Conservation (phyloP, 768 basidiomycete genomes). For the Termitomyces sp. region DNA sequence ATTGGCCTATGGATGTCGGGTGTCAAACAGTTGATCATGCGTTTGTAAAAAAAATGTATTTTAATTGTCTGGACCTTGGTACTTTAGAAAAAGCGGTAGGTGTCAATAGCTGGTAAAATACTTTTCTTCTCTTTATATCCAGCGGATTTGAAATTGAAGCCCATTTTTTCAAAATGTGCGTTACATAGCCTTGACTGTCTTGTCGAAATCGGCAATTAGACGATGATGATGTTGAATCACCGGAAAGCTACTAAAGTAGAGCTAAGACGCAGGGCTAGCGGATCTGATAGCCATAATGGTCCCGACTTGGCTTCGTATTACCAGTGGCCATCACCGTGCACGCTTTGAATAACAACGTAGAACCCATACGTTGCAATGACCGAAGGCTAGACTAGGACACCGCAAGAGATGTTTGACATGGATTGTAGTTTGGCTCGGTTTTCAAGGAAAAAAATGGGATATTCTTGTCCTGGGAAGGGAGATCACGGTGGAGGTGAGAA, state of each 20-base stretch:
- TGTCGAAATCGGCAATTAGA: neutral
- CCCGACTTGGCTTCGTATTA: too few species aligned
- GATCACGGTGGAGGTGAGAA: neutral
- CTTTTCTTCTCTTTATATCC: neutral
- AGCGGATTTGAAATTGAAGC: neutral
- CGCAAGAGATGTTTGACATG: neutral
- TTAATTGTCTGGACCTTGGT: neutral
- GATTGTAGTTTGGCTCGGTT: neutral
- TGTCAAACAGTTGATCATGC: constrained; percentile 80
- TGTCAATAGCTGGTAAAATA: constrained; percentile 2
- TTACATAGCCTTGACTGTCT: neutral
- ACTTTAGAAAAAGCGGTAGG: neutral
- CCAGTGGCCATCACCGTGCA: neutral
- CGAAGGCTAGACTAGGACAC: neutral
- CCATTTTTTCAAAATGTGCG: neutral
- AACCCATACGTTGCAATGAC: neutral
- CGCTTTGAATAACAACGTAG: neutral
- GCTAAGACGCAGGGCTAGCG: too few species aligned
- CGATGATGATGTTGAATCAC: too few species aligned
- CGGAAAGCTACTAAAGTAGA: too few species aligned
- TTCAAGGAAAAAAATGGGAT: neutral
- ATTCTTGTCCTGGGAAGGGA: too few species aligned
- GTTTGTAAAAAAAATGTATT: constrained; percentile 31
- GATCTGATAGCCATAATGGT: too few species aligned
- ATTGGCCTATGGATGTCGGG: constrained; percentile 87